Conservation (phyloP, 225 moss, liverwort and hornwort species). For the Bryum argenteum region DNA sequence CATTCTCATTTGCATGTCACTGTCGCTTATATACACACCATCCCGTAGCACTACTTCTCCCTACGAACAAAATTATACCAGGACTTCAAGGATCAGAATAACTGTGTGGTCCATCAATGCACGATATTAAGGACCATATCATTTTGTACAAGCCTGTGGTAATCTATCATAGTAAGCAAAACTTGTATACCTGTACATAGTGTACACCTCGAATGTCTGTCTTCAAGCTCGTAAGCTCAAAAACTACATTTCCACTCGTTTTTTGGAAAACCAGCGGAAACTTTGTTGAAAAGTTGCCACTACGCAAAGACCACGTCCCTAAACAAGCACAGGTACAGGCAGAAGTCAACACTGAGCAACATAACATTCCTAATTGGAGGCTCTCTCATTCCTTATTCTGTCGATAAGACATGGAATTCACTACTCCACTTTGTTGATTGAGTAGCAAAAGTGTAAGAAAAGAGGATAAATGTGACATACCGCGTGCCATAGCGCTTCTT, state of each 20-base stretch:
- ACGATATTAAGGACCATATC: slow-evolving; percentile 8
- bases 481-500: slow-evolving; percentile 53
- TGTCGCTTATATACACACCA: slow-evolving; percentile 75
- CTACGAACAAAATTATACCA: slow-evolving; percentile 33
- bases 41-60: slow-evolving; percentile 94
- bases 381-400: slow-evolving; percentile 19
- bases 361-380: no score
- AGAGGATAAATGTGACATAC: slow-evolving; percentile 12
- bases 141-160: background rate
- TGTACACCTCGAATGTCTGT: slow-evolving; percentile 91
- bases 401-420: background rate
- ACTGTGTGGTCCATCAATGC: background rate
- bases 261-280: slow-evolving; percentile 72
- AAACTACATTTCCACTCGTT: slow-evolving; percentile 79
- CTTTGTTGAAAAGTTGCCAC: slow-evolving; percentile 73
- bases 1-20: slow-evolving; percentile 94
- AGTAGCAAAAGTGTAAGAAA: background rate
- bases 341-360: slow-evolving; percentile 15
- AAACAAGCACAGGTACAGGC: slow-evolving; percentile 12
- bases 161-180: background rate
- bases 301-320: slow-evolving; percentile 85
- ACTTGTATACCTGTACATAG: slow-evolving; percentile 77
- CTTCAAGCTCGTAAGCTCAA: slow-evolving; percentile 85
- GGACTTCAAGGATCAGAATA: slow-evolving; percentile 20
- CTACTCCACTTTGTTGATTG: background rate